Base-by-base conservation (phyloP, 305 asterid species). In the Solanum hybrid region DNA sequence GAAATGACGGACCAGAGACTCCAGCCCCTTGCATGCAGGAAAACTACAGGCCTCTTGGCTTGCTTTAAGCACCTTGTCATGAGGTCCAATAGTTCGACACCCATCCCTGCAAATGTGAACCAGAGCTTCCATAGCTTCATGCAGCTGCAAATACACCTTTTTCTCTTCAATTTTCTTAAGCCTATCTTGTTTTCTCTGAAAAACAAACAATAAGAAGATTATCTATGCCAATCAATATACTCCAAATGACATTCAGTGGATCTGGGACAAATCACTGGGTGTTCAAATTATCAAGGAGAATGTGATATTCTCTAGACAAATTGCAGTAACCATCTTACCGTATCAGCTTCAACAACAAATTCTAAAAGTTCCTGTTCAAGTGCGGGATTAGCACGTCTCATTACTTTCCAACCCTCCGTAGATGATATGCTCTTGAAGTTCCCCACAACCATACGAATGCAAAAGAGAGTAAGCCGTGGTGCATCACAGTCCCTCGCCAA, bases 111-210 rank as follows among this genome's bases (percentile, higher is more conserved):
- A 96, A 10, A 97, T 96, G 69, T 96, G 99, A 39, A 95, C 89
- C 89, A 97, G 91, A 69, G 99, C 99, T 92, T 97, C 99, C 98
- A 97, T 96, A 11, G 98, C 98, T 90, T 97, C 98, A 40, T 95
- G 94, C 84, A 97, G 93, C 90, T 96, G 99, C 88, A 95, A 87
- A 77, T 97, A 97, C 35, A 96, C 94, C 81, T 93, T 95, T 87
- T 90, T 95, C 95, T 97, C 98, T 83, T 95, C 97, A 5, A 89
- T 61, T 92, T 94, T 97, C 93, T 91, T 95, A 93, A 74, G 2
- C 86, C 97, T 91, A 91, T 96, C 97, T 92, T 96, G 94, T 91
- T 93, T 96, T 89, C 96, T 94, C 98, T 97, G 92, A 39, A 79
- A 92, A 90, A 89, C 69, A 36, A 69, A 22, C 77, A 71, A 39